These are phyloP conservation scores for Trichosporon faecale DNA, from an alignment of 1,284 basidiomycete genomes.

Conservation along the genomic window DNA sequence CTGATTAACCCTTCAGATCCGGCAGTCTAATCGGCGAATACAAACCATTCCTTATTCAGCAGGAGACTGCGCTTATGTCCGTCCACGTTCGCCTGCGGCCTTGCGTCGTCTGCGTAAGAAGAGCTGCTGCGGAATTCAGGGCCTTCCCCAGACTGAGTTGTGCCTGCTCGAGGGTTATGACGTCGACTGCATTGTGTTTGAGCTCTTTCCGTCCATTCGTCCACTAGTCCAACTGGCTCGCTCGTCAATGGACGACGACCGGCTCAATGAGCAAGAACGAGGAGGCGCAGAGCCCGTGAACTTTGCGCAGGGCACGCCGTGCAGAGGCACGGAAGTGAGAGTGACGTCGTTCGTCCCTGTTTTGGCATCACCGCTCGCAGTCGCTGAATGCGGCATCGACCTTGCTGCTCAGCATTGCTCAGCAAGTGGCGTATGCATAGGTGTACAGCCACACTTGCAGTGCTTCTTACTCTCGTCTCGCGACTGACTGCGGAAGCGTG, in stretches of 20 bases:
- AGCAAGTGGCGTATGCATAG: not conserved
- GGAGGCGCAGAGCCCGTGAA: not conserved
- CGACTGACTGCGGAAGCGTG: not conserved
- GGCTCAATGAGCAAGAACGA: not conserved
- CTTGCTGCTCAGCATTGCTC: not conserved
- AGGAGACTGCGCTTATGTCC: not conserved
- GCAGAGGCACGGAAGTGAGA: not conserved
- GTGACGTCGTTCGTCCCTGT: not conserved
- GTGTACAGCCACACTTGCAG: not conserved
- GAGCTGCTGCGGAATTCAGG: slow-evolving; percentile 7
- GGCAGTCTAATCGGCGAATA: not conserved
- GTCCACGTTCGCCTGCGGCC: not conserved
- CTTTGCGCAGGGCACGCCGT: not conserved
- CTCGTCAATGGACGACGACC: not conserved
- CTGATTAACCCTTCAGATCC: not conserved
- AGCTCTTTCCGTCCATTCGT: not conserved
- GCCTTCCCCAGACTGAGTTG: not conserved
- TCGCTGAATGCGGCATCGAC: not conserved
- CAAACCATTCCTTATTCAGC: not conserved
- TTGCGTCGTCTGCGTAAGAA: not conserved
- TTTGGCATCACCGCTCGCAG: not conserved
- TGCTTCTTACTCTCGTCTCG: not conserved
- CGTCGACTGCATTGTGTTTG: not conserved
- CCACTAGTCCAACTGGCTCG: not conserved
- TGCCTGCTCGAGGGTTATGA: not conserved